Conservation (phyloP, 352 stramenopile genomes). For the Globisporangium lucens region DNA sequence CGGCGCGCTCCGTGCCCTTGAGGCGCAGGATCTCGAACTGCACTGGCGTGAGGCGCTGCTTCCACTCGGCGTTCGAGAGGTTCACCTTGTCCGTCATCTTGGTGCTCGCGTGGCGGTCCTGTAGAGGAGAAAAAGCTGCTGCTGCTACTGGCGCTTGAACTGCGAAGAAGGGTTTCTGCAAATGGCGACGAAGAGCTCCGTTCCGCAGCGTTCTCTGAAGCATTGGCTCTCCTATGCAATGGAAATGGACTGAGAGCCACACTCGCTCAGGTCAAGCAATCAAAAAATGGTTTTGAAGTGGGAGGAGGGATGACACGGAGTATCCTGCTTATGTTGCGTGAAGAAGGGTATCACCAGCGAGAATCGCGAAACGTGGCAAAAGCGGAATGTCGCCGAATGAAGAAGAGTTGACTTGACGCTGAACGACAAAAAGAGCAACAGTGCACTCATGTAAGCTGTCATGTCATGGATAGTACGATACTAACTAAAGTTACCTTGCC, state of each 20-base stretch:
- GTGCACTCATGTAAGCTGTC: too few species aligned
- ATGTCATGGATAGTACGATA: too few species aligned
- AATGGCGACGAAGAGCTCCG: conserved; percentile 4
- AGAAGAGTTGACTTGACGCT: too few species aligned
- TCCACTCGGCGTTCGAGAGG: conserved; percentile 80
- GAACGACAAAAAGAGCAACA: too few species aligned
- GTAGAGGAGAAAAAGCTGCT: not conserved
- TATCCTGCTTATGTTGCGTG: not conserved
- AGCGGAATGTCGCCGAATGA: not conserved
- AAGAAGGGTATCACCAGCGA: not conserved
- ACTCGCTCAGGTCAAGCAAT: not conserved
- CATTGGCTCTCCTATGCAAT: not conserved
- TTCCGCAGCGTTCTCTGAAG: conserved; percentile 12
- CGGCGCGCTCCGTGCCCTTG: conserved; percentile 88
- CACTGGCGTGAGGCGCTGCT: conserved; percentile 64
- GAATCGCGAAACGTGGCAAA: conserved; percentile 2
- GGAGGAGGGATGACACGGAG: conserved; percentile 3
- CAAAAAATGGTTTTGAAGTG: not conserved
- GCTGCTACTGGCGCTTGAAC: not conserved
- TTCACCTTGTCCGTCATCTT: conserved; percentile 52
- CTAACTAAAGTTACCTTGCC: too few species aligned
- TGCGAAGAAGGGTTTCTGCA: conserved; percentile 2
- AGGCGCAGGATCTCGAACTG: conserved; percentile 88
- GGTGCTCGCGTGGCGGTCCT: conserved; percentile 5
- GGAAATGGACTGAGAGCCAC: not conserved